A percentile compares a stretch with the other conserved stretches of the same genome.
Conservation (phyloP, 768 basidiomycete species). For the Lactarius hengduanensis region DNA sequence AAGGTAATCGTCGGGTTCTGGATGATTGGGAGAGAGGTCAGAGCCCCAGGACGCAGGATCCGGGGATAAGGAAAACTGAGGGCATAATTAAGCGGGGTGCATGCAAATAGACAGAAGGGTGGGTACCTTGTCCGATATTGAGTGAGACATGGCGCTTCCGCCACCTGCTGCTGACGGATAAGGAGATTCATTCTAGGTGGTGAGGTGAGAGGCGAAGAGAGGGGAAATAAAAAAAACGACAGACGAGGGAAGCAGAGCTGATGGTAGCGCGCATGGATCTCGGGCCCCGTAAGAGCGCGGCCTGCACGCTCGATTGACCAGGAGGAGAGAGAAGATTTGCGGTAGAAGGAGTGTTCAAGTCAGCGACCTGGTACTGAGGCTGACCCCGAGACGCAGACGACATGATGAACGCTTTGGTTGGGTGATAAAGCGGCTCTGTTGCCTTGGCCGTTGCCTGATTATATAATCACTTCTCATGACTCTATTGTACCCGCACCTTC, state of each 20-base stretch:
- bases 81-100: not conserved
- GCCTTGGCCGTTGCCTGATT: not conserved
- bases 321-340: constrained; percentile 49
- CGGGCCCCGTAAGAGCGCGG: constrained; percentile 45
- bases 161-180: constrained; percentile 23
- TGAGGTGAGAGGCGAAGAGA: constrained; percentile 4
- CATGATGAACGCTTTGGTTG: not conserved
- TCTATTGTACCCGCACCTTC: constrained; percentile 43
- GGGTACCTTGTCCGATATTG: constrained; percentile 36
- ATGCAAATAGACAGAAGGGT: not conserved
- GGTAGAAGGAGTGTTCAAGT: constrained; percentile 49
- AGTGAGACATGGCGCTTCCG: constrained; percentile 23
- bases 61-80: constrained; percentile 31
- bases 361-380: constrained; percentile 43
- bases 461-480: constrained; percentile 6
- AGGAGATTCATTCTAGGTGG: constrained; percentile 29
- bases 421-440: not conserved
- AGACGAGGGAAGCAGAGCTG: constrained; percentile 46
- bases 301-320: constrained; percentile 38
- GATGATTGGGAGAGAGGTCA: constrained; percentile 24
- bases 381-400: constrained; percentile 29
- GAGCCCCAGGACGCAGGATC: constrained; percentile 37
- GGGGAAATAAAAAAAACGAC: constrained; percentile 25
- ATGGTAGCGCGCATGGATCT: constrained; percentile 38
- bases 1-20: constrained; percentile 36